Base-by-base conservation (phyloP, 345 rosid genomes). In the Sapria himalayana region DNA sequence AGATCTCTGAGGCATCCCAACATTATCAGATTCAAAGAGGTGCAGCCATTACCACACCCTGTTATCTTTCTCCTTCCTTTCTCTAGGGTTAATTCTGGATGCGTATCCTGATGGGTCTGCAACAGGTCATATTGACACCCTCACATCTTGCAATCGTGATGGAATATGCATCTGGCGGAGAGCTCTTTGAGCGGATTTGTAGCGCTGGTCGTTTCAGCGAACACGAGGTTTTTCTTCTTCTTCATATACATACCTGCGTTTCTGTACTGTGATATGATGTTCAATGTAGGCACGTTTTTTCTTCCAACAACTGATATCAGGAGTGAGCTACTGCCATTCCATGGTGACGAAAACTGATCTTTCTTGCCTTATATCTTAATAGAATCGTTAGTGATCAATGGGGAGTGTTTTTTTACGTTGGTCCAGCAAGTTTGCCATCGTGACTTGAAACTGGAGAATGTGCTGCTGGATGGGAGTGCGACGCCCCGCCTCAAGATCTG, bases 101-200 rank as follows among this genome's bases (percentile, higher is more conserved):
- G 38, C 46, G 15, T 35, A 29, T 36, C 13, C 25, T 14, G 25
- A 23, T 48, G 32, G 48, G 27, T 9, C 39, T 37, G 13, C 42
- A 47, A 24, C 49, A 86, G 94, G 72, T 89, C 32, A 63, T 77
- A 37, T 69, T 89, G 49, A 82, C 98, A 14, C 98, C 98, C 19
- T 76, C 93, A 14, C 98, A 89, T 72, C 54, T 89, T 43, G 94
- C 94, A 37, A 89, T 89, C 50, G 78, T 70, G 38, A 89, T 89
- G 98, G 98, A 89, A 45, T 89, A 72, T 65, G 94, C 93, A 19
- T 72, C 93, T 41, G 93, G 98, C 4, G 98, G 98, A 47, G 94
- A 82, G 50, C 85, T 81, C 21, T 86, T 78, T 1, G 93, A 76
- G 56, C 69, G 92, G 25, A 86, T 81, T 52, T 76, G 85, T 59